These are phyloP conservation scores for Pinus tabuliformis DNA, from an alignment of 75 land plant species.

Conservation along the genomic window DNA sequence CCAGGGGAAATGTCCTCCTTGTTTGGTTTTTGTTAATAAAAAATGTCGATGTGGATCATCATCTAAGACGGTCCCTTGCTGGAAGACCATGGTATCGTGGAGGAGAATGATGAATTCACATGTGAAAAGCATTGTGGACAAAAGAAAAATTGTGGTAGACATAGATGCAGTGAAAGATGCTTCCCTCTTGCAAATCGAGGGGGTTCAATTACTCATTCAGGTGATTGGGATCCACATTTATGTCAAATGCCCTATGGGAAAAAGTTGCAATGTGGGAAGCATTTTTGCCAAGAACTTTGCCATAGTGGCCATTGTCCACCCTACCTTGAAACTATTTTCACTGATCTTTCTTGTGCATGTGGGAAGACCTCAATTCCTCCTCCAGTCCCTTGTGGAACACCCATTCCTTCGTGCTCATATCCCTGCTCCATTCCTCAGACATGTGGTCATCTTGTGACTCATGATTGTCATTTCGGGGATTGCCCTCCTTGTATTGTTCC, in stretches of 20 bases:
- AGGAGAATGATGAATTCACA: constrained; percentile 30
- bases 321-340: constrained; percentile 88
- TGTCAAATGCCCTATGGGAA: constrained; percentile 84
- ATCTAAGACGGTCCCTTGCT: constrained; percentile 71
- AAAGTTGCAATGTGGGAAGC: constrained; percentile 88
- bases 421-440: constrained; percentile 82
- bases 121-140: constrained; percentile 85
- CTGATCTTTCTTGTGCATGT: constrained; percentile 94
- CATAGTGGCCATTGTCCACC: constrained; percentile 97
- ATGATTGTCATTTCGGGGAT: constrained; percentile 91
- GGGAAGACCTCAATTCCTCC: constrained; percentile 94
- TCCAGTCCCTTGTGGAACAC: constrained; percentile 97
- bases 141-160: constrained; percentile 95
- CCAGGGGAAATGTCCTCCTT: constrained; percentile 67
- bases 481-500: constrained; percentile 94
- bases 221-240: constrained; percentile 74
- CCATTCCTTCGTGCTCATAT: constrained; percentile 73
- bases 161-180: constrained; percentile 84
- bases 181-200: constrained; percentile 57
- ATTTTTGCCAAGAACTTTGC: constrained; percentile 76
- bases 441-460: constrained; percentile 90
- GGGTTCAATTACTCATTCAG: constrained; percentile 1
- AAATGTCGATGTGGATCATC: constrained; percentile 86
- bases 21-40: constrained; percentile 62
- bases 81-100: constrained; percentile 16